Evolutionary conservation across 2,329 filamentous ascomycete genomes (phyloP), one percentile per base, ranked within the genome.

Genomic region (Phaeosphaeriaceae sp.): DNA sequence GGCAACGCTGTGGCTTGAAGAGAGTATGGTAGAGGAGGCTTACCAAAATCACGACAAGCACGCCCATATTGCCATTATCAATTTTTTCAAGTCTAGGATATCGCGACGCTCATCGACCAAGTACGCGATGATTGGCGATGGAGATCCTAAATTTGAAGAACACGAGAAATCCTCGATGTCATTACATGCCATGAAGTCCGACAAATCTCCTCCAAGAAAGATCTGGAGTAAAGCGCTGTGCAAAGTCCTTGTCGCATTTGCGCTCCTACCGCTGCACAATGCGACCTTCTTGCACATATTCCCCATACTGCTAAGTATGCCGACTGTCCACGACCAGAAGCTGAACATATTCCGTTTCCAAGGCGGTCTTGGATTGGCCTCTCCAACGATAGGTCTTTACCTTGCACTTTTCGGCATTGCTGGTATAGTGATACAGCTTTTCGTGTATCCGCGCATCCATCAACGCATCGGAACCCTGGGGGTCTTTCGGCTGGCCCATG

Each of bases 1-100:
- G 1, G 82, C 89, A 2, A 79, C 88, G 54, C 79, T 91, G n/a
- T 87, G 86, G 20, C 80, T 91, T 1, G 86, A 90, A 70, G 89
- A 91, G 65, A 81, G 78, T 24, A 68, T 58, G 67, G 79, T 52
- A 57, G 67, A 27, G 36, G 76, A 50, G 66, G 67, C 61, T 63
- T 70, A 53, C 68, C 67, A 59, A 62, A 66, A 40, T 51, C 70
- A 72, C 25, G 3, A 36, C 7, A 36, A 7, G 81, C 7, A 72
- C 74, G 1, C 60, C 63, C n/a, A 75, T 69, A 55, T 53, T 81
- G 1, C 58, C 57, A n/a, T 36, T 13, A 13, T 36, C 11, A 3
- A 13, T 13, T 36, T 36, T 13, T 7, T 36, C 6, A 36, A 15
- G 31, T 7, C 31, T 11, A 36, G 11, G 31, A 5, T 36, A 13